These are phyloP conservation scores for Capronia americana DNA, from an alignment of 2,329 filamentous ascomycete genomes.

Conservation along the genomic window DNA sequence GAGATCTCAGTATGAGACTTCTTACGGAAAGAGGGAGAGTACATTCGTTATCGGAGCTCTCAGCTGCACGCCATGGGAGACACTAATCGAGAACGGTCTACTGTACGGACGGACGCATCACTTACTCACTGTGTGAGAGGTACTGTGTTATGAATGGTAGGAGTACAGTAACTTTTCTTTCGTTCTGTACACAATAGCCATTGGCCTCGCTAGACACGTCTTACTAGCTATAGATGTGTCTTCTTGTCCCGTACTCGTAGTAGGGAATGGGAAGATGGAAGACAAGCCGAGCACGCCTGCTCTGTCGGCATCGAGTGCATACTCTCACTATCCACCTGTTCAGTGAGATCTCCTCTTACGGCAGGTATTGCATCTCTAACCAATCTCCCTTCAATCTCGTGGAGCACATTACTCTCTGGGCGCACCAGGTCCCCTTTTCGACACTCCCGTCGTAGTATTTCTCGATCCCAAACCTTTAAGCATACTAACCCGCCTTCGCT, in stretches of 20 bases:
- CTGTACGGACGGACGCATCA: no score
- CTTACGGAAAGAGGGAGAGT: no score
- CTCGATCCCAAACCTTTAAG: constrained; percentile 4
- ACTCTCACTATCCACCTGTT: background rate
- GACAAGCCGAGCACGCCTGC: background rate
- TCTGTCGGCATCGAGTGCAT: background rate
- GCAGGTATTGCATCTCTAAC: background rate
- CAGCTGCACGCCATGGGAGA: no score
- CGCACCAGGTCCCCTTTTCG: constrained; percentile 23
- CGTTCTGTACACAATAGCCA: background rate
- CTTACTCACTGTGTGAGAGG: background rate
- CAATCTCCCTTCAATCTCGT: background rate
- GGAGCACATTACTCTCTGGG: constrained; percentile 7
- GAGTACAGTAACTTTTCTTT: background rate
- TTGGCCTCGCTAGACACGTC: background rate
- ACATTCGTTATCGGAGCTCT: no score
- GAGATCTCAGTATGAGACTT: no score
- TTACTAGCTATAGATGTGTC: background rate
- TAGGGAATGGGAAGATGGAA: background rate
- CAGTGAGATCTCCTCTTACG: background rate
- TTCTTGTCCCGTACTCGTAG: background rate
- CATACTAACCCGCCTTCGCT: constrained; percentile 13
- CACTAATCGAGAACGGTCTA: no score
- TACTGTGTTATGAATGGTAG: no score
- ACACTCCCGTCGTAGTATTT: constrained; percentile 18